Evolutionary conservation across 2,329 filamentous ascomycete genomes (phyloP).

Genomic region (Mycosphaerelloides madeirae): DNA sequence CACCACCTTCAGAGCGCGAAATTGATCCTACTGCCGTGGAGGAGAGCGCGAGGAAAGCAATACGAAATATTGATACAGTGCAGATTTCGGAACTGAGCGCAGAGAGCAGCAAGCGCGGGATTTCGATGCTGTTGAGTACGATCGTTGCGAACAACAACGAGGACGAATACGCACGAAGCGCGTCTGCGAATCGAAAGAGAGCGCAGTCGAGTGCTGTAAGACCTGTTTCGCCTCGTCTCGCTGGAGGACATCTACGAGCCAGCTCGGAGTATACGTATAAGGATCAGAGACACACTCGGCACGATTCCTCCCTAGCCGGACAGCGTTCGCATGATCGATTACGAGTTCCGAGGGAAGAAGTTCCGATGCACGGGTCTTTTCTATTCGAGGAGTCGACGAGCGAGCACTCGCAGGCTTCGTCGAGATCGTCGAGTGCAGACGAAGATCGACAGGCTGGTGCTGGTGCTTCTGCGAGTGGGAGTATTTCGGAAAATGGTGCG

Average conservation of each 20-base stretch:
- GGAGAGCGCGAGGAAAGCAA: conserved; percentile 55
- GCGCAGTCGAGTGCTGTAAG: conserved; percentile 44
- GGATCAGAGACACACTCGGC: conserved; percentile 26
- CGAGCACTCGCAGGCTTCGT: conserved; percentile 54
- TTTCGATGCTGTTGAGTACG: conserved; percentile 69
- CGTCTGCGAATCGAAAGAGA: conserved; percentile 35
- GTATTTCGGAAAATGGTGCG: conserved; percentile 52
- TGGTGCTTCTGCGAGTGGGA: conserved; percentile 17
- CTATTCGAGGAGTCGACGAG: conserved; percentile 66
- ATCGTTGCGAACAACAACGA: conserved; percentile 51
- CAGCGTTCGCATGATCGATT: conserved; percentile 24
- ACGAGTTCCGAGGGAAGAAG: conserved; percentile 37
- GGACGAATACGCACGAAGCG: conserved; percentile 14
- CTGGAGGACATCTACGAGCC: conserved; percentile 42
- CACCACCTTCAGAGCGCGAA: conserved; percentile 63
- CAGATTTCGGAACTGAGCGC: conserved; percentile 66
- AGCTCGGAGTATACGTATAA: conserved; percentile 43
- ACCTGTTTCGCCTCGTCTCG: conserved; percentile 36
- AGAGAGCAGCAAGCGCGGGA: conserved; percentile 68
- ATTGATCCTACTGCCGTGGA: conserved; percentile 67
- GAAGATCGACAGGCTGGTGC: conserved; percentile 39
- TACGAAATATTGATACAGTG: conserved; percentile 63
- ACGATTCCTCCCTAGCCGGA: conserved; percentile 31
- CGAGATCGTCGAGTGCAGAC: conserved; percentile 63
- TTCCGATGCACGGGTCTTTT: conserved; percentile 52